Conservation (phyloP, 1,284 basidiomycete species). For the Thelephora terrestris region DNA sequence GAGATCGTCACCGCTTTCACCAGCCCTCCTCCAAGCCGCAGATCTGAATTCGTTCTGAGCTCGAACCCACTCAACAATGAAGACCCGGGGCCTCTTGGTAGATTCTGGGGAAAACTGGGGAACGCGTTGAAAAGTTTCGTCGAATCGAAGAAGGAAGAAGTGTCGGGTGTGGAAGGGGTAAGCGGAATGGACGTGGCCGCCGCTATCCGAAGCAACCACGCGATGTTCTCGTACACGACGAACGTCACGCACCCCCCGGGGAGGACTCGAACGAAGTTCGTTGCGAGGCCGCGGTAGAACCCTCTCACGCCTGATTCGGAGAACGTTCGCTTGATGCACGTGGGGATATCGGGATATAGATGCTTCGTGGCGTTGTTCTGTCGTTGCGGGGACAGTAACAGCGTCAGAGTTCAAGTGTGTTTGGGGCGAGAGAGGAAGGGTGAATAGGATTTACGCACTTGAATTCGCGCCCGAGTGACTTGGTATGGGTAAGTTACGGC, state of each 20-base stretch:
- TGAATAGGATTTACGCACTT: constrained; percentile 39
- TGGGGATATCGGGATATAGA: constrained; percentile 74
- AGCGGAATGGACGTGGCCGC: constrained; percentile 12
- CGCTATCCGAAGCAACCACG: constrained; percentile 70
- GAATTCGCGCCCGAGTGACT: constrained; percentile 90
- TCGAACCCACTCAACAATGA: too few species aligned
- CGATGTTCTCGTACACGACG: constrained; percentile 95
- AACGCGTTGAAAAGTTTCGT: constrained; percentile 24
- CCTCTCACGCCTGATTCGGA: constrained; percentile 71
- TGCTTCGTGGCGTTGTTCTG: constrained; percentile 55
- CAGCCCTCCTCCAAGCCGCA: too few species aligned
- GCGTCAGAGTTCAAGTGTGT: too few species aligned
- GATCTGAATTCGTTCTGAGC: too few species aligned
- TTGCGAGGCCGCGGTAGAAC: constrained; percentile 93
- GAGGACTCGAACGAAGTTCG: constrained; percentile 93
- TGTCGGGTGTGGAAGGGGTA: constrained; percentile 1
- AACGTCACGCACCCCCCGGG: constrained; percentile 98
- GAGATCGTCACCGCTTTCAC: too few species aligned
- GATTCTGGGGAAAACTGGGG: constrained; percentile 22
- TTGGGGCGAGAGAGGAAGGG: not conserved
- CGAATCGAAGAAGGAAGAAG: constrained; percentile 14
- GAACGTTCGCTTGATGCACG: constrained; percentile 76
- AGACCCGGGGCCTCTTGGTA: constrained; percentile 3
- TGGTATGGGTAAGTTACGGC: constrained; percentile 93
- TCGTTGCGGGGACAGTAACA: too few species aligned